phyloP scores from a whole-genome alignment of 352 stramenopile species.

The Poterioochromonas sp. region DNA sequence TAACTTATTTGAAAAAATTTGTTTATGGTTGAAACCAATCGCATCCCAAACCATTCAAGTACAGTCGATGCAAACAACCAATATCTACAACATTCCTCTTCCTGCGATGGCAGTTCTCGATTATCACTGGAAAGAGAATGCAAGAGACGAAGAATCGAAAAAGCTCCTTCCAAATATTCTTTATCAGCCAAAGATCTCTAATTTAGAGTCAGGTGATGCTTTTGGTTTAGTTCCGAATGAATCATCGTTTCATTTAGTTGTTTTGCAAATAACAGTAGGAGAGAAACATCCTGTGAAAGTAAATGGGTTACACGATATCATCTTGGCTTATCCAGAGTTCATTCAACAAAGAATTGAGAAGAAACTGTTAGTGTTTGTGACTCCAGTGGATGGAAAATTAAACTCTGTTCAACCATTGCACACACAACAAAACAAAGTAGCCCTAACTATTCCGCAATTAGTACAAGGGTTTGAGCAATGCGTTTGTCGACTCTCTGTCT shows the following conservation, averaged over 20 bases:
- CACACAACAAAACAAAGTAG: conserved; percentile 3
- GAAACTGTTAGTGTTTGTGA: conserved; percentile 14
- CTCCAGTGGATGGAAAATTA: background rate
- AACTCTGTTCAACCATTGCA: background rate
- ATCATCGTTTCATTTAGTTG: conserved; percentile 1
- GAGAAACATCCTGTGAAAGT: conserved; percentile 18
- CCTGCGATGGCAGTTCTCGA: background rate
- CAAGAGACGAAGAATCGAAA: too few species aligned
- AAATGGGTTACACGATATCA: conserved; percentile 14
- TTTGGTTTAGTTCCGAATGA: background rate
- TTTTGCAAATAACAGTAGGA: conserved; percentile 25
- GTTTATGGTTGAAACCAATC: background rate
- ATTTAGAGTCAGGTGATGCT: conserved; percentile 18
- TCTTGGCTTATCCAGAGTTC: background rate
- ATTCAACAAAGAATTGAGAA: background rate
- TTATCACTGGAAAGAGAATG: background rate
- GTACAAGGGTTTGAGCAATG: conserved; percentile 15
- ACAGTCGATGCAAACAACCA: background rate
- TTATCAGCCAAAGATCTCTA: background rate
- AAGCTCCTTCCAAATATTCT: background rate
- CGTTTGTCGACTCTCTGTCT: background rate
- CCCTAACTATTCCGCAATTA: background rate
- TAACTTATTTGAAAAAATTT: conserved; percentile 18
- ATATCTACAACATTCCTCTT: background rate
- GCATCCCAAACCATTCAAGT: background rate